Evolutionary conservation across 306 rosid genomes (phyloP).

Genomic region (Prunus fruticosa): DNA sequence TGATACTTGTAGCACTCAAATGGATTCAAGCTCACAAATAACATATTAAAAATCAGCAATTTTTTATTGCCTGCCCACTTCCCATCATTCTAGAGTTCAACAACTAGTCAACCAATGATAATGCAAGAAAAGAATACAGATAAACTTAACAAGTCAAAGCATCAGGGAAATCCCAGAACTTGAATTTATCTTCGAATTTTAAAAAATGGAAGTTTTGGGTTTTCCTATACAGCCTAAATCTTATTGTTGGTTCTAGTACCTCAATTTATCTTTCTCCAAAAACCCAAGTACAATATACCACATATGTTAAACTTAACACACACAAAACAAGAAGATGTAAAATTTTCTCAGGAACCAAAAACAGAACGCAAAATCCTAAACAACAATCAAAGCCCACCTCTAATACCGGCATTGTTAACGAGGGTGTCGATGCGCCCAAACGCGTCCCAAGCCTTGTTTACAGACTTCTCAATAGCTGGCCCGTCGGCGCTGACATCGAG

Average conservation of each 20-base stretch:
- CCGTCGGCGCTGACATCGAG: conserved; percentile 63
- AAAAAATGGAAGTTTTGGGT: no score
- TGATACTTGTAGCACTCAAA: neutral
- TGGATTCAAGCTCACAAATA: neutral
- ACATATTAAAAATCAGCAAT: no score
- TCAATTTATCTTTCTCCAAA: no score
- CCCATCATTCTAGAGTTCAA: no score
- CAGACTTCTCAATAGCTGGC: conserved; percentile 37
- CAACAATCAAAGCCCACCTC: conserved; percentile 42
- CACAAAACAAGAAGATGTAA: neutral
- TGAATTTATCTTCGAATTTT: neutral
- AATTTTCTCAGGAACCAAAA: neutral
- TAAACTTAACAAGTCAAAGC: no score
- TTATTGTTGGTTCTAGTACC: neutral
- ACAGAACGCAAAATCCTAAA: neutral
- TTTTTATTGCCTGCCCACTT: no score
- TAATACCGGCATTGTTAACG: conserved; percentile 68
- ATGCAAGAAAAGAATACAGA: no score
- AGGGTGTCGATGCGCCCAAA: conserved; percentile 71
- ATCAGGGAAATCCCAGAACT: no score
- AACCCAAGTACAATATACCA: no score
- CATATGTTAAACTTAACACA: neutral
- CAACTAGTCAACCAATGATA: no score
- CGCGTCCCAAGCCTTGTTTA: conserved; percentile 69
- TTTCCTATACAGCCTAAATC: neutral